These are phyloP conservation scores for Eimeria necatrix DNA, from an alignment of 169 alveolate genomes.

Conservation along the genomic window DNA sequence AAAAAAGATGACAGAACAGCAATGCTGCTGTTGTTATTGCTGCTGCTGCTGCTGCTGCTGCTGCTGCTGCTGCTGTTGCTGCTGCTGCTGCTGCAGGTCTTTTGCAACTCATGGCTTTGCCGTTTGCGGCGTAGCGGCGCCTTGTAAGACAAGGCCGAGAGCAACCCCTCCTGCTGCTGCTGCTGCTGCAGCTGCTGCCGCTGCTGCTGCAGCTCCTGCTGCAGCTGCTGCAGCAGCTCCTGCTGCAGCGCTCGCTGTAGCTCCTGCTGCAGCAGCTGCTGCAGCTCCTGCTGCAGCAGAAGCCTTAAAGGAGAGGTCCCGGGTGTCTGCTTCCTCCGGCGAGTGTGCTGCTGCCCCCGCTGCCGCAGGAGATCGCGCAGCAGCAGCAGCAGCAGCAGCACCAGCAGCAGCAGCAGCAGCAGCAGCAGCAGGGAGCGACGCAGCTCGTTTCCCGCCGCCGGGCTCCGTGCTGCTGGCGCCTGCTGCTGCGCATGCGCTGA, in stretches of 20 bases:
- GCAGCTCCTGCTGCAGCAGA: background rate
- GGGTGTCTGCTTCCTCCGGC: no score
- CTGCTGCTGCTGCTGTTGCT: background rate
- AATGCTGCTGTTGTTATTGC: no score
- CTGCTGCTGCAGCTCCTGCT: background rate
- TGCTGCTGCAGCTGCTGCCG: background rate
- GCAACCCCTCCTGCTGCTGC: background rate
- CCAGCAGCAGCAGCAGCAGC: constrained; percentile 20
- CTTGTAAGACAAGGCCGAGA: background rate
- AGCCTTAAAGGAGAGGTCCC: background rate
- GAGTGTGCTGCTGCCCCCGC: background rate
- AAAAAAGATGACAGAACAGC: no score
- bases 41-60: no score
- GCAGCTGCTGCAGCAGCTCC: background rate
- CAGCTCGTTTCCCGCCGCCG: background rate
- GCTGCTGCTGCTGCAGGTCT: constrained; percentile 27
- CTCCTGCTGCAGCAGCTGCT: background rate
- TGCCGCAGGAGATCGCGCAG: no score
- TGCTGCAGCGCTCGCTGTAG: background rate
- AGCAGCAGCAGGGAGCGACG: background rate
- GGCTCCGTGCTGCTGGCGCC: background rate
- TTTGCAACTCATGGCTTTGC: constrained; percentile 61
- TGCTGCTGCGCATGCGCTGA: constrained; percentile 13
- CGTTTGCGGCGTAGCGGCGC: constrained; percentile 57
- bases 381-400: background rate